Conservation (phyloP, 768 basidiomycete genomes). For the Boletus vinaceobasis region DNA sequence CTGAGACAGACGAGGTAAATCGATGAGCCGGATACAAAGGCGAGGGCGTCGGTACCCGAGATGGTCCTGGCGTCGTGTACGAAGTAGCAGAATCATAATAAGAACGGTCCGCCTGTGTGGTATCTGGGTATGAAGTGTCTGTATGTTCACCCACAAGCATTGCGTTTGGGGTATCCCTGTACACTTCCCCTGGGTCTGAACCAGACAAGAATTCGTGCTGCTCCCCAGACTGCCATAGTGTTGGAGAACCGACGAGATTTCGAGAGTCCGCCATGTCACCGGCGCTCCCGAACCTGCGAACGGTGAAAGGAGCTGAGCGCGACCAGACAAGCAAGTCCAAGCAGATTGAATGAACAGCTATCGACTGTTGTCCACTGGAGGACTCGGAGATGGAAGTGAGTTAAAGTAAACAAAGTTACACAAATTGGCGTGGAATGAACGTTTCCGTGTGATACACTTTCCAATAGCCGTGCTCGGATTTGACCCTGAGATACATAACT, state of each 20-base stretch:
- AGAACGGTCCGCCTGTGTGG: constrained; percentile 18
- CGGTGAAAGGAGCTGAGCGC: constrained; percentile 8
- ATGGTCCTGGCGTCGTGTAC: constrained; percentile 53
- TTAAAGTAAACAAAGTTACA: background rate
- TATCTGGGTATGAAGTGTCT: constrained; percentile 25
- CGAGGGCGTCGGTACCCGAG: constrained; percentile 61
- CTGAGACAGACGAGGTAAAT: constrained; percentile 54
- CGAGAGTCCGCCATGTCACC: constrained; percentile 18
- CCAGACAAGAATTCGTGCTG: constrained; percentile 46
- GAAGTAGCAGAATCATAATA: constrained; percentile 28
- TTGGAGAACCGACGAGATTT: constrained; percentile 11
- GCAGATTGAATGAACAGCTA: background rate
- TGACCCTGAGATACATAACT: background rate
- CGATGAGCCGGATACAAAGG: constrained; percentile 48
- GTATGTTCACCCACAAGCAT: constrained; percentile 7
- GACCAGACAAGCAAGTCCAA: background rate
- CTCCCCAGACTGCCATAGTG: constrained; percentile 21
- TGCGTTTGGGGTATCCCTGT: constrained; percentile 15
- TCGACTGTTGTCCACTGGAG: background rate
- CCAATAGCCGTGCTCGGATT: background rate
- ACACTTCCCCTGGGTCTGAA: constrained; percentile 42
- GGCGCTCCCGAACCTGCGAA: constrained; percentile 3
- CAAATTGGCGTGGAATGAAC: background rate
- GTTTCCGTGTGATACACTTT: background rate
- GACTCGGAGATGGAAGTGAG: background rate